These are phyloP conservation scores for Elsinoe arachidis DNA, from an alignment of 2,329 filamentous ascomycete species.

Conservation along the genomic window DNA sequence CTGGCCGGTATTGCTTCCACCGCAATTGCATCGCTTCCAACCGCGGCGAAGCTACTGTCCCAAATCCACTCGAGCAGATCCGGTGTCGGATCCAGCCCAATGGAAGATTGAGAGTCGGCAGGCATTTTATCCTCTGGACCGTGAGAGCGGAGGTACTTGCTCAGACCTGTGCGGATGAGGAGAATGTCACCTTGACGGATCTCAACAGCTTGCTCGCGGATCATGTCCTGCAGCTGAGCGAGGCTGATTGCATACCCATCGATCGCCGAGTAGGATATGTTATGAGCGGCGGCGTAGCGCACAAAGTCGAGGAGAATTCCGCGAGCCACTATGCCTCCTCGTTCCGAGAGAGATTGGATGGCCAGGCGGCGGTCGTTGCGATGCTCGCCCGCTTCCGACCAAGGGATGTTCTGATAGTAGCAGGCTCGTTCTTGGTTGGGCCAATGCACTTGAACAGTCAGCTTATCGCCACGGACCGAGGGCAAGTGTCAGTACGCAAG, in stretches of 20 bases:
- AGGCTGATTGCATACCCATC: slow-evolving; percentile 38
- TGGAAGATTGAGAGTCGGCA: slow-evolving; percentile 28
- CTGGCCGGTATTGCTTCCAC: slow-evolving; percentile 38
- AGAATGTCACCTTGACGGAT: slow-evolving; percentile 48
- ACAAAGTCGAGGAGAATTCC: slow-evolving; percentile 49
- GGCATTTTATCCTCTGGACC: slow-evolving; percentile 25
- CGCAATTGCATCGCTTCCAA: slow-evolving; percentile 48
- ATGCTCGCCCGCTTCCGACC: slow-evolving; percentile 16
- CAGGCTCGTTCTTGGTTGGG: slow-evolving; percentile 34
- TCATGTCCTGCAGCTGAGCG: slow-evolving; percentile 45
- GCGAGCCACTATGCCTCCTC: slow-evolving; percentile 44
- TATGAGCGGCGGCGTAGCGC: slow-evolving; percentile 33
- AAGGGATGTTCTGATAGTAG: slow-evolving; percentile 22
- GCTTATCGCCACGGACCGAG: slow-evolving; percentile 46
- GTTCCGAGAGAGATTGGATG: slow-evolving; percentile 40
- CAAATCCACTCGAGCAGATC: slow-evolving; percentile 49
- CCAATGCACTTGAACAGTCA: slow-evolving; percentile 48
- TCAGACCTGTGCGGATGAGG: slow-evolving; percentile 47
- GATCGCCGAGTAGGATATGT: slow-evolving; percentile 27
- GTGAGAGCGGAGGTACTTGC: slow-evolving; percentile 19
- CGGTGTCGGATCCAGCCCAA: slow-evolving; percentile 28
- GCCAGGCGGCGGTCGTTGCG: slow-evolving; percentile 17
- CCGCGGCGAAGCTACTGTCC: slow-evolving; percentile 48
- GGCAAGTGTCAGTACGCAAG: slow-evolving; percentile 39
- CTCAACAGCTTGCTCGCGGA: slow-evolving; percentile 36